Percentiles rank a stretch among this genome's conserved stretches.
Conservation (phyloP, 2,329 filamentous ascomycete species). For the Capronia americana region DNA sequence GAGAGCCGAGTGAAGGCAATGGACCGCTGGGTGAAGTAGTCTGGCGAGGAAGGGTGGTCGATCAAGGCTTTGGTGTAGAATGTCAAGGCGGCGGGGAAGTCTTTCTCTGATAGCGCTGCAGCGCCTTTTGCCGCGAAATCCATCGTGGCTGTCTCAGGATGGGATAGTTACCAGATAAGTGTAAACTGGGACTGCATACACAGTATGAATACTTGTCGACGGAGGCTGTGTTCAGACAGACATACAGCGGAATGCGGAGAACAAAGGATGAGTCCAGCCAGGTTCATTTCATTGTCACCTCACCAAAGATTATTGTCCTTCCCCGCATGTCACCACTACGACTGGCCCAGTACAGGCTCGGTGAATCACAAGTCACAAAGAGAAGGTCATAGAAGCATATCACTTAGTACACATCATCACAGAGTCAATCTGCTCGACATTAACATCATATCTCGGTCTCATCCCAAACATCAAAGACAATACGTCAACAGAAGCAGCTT, state of each 20-base stretch:
- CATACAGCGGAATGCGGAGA: not conserved
- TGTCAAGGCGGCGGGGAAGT: constrained; percentile 71
- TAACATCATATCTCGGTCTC: not conserved
- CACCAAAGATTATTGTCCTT: not conserved
- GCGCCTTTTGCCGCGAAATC: constrained; percentile 63
- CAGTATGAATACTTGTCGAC: not conserved
- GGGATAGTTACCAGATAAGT: not conserved
- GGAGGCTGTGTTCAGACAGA: not conserved
- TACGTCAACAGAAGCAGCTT: not conserved
- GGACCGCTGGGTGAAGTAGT: constrained; percentile 82
- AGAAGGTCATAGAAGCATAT: not conserved
- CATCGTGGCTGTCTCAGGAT: constrained; percentile 47
- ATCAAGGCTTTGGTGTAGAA: constrained; percentile 71
- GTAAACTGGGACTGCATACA: not conserved
- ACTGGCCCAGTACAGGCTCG: not conserved
- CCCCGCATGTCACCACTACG: not conserved
- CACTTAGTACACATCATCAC: not conserved
- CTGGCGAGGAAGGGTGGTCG: constrained; percentile 68
- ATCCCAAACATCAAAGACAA: not conserved
- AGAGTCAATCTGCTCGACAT: not conserved
- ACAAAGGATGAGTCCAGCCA: not conserved
- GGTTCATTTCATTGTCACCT: not conserved
- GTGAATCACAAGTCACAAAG: not conserved
- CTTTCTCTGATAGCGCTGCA: constrained; percentile 65
- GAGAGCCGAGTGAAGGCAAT: constrained; percentile 74